Conservation (phyloP, 164 flowering plant genomes). For the Paratinospora sagittata region DNA sequence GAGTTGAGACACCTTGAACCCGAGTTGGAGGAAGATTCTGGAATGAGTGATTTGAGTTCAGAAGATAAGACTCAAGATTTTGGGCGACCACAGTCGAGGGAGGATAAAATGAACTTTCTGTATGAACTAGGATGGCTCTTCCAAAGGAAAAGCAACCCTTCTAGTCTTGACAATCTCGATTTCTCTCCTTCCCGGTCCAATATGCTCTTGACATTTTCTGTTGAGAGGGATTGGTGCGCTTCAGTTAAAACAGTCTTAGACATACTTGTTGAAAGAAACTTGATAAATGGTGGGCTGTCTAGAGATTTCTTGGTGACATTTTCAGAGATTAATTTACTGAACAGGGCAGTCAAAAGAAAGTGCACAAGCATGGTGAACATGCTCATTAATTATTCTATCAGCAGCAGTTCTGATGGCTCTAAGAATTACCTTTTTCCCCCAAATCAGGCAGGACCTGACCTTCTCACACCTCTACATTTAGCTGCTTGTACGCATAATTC, state of each 20-base stretch:
- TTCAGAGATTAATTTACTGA: slow-evolving; percentile 58
- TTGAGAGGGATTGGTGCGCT: slow-evolving; percentile 65
- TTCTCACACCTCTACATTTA: slow-evolving; percentile 79
- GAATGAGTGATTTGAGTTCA: slow-evolving; percentile 22
- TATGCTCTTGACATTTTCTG: slow-evolving; percentile 60
- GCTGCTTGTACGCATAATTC: slow-evolving; percentile 68
- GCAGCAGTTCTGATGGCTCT: slow-evolving; percentile 17
- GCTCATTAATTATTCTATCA: slow-evolving; percentile 51
- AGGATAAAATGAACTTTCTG: slow-evolving; percentile 63
- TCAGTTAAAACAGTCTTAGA: slow-evolving; percentile 63
- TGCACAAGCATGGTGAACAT: slow-evolving; percentile 60
- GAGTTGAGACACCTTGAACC: slow-evolving; percentile 71
- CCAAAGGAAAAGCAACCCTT: slow-evolving; percentile 40
- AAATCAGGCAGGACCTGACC: slow-evolving; percentile 64
- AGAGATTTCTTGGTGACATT: slow-evolving; percentile 42
- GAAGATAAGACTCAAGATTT: slow-evolving; percentile 32
- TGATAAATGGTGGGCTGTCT: slow-evolving; percentile 26
- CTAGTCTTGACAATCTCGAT: slow-evolving; percentile 24
- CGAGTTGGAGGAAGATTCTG: slow-evolving; percentile 39
- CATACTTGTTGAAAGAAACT: slow-evolving; percentile 40
- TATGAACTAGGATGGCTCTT: slow-evolving; percentile 95
- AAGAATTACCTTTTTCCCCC: slow-evolving; percentile 60
- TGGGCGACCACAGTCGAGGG: slow-evolving; percentile 46
- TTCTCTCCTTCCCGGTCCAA: slow-evolving; percentile 53
- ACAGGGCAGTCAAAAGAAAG: slow-evolving; percentile 72